Evolutionary conservation across 1,139 yeast species (phyloP).

Genomic region (Scheffersomyces parashehatae): DNA sequence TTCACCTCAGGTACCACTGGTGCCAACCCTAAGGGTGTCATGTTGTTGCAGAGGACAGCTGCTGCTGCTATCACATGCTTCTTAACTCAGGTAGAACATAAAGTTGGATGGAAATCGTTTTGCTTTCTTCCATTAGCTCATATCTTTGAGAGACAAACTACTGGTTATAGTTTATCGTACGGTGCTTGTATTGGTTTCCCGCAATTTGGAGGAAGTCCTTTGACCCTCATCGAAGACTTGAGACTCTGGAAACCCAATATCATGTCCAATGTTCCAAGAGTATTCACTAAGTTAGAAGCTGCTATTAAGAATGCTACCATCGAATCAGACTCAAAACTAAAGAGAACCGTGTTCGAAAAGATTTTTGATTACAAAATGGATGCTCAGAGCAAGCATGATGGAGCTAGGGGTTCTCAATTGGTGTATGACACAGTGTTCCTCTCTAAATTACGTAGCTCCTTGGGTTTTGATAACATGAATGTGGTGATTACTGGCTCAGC

Average conservation of each 20-base stretch:
- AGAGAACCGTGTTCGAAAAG: constrained; percentile 10
- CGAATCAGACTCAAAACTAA: constrained; percentile 17
- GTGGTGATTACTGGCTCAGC: constrained; percentile 67
- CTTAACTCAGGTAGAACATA: constrained; percentile 12
- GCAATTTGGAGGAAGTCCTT: constrained; percentile 36
- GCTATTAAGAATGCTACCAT: constrained; percentile 46
- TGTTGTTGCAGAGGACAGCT: constrained; percentile 54
- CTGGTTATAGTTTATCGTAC: constrained; percentile 11
- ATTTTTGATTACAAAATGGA: constrained; percentile 19
- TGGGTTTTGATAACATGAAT: constrained; percentile 57
- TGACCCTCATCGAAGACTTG: constrained; percentile 57
- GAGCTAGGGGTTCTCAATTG: constrained; percentile 26
- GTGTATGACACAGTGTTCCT: constrained; percentile 53
- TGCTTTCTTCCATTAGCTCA: constrained; percentile 29
- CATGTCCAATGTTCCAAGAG: constrained; percentile 64
- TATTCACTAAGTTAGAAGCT: constrained; percentile 61
- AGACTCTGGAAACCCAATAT: constrained; percentile 52
- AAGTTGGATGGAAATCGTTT: constrained; percentile 10
- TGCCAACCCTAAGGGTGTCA: constrained; percentile 69
- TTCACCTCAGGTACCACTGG: constrained; percentile 84
- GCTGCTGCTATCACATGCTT: constrained; percentile 48
- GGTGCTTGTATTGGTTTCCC: constrained; percentile 24
- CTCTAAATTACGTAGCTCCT: constrained; percentile 51
- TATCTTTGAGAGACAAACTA: constrained; percentile 23
- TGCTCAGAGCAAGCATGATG: constrained; percentile 19